Evolutionary conservation across 768 basidiomycete species (phyloP), one percentile per base, ranked within the genome.

Genomic region (Phaeotremella skinneri): DNA sequence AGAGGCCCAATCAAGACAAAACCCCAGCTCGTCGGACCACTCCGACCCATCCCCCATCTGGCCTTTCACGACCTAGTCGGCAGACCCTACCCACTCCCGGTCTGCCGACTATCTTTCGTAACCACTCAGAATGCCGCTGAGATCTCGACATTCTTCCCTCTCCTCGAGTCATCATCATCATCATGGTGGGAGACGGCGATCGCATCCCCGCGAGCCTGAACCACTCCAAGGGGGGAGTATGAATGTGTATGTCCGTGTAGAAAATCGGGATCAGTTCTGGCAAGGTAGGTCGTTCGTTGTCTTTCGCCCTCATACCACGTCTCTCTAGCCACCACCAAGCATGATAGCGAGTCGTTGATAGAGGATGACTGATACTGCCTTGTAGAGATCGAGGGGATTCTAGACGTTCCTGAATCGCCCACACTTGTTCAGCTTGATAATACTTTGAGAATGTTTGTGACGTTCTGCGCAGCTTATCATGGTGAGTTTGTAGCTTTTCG

Each of bases 321-420:
- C 17, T 21, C 51, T 45, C 43, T n/a, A 23, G n/a, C 6, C 43
- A 26, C 37, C 32, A 26, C 43, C 41, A 14, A 26, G 41, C 2
- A 43, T 14, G n/a, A n/a, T 37, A 16, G 14, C 20, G 14, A 5
- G n/a, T n/a, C n/a, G n/a, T n/a, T n/a, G n/a, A n/a, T n/a, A n/a
- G n/a, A n/a, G n/a, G n/a, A n/a, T n/a, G n/a, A n/a, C n/a, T n/a
- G n/a, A n/a, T n/a, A n/a, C n/a, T n/a, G n/a, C n/a, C n/a, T n/a
- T n/a, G n/a, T 67, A 97, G 94, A 98, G 78, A 83, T 97, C 26
- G 91, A 94, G 52, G 91, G 92, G 56, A 83, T 88, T 39, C 75
- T 94, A 29, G 80, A 81, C 47, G 76, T 93, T 6, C 85, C 87
- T 1, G 81, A 81, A 32, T 82, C 85, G 62, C 76, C 78, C 11